These are phyloP conservation scores for Eimeria falciformis DNA, from an alignment of 169 alveolate genomes.

Conservation along the genomic window DNA sequence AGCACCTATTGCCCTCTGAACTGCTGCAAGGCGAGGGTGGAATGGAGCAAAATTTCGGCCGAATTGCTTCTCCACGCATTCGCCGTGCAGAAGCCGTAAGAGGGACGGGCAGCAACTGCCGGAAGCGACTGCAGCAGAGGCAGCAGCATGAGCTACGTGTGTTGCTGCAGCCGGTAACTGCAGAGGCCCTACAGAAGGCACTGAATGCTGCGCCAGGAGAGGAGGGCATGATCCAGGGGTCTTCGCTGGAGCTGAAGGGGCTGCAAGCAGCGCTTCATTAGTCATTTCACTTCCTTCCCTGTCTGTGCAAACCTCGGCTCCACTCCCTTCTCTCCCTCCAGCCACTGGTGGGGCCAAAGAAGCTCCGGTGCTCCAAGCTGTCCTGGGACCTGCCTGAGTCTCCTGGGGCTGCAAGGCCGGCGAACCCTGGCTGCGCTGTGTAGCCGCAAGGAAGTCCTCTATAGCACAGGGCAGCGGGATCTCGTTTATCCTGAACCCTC, in stretches of 20 bases:
- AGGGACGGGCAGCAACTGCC: slow-evolving; percentile 54
- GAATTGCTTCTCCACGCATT: slow-evolving; percentile 14
- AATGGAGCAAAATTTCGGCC: slow-evolving; percentile 8
- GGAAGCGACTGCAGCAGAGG: not conserved
- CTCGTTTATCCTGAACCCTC: not conserved
- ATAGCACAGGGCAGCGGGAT: slow-evolving; percentile 57
- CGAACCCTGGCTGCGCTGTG: slow-evolving; percentile 2
- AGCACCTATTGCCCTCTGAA: slow-evolving; percentile 67
- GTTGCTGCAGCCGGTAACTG: not conserved
- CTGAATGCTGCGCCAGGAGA: not conserved
- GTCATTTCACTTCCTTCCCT: not conserved
- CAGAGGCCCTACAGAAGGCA: not conserved
- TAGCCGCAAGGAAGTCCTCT: slow-evolving; percentile 72
- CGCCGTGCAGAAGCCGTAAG: slow-evolving; percentile 54
- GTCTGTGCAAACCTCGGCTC: not conserved
- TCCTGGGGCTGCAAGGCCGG: not conserved
- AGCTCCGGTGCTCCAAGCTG: not conserved
- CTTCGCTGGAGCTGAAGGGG: not conserved
- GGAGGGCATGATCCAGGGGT: not conserved
- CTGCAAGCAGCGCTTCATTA: not conserved
- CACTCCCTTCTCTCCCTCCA: not conserved
- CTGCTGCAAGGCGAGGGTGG: slow-evolving; percentile 69
- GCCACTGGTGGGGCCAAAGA: not conserved
- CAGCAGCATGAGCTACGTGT: not conserved
- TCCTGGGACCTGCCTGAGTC: not conserved